Evolutionary conservation across 441 rosid genomes (phyloP), one percentile per base, ranked within the genome.

Genomic region (Corymbia calophylla): DNA sequence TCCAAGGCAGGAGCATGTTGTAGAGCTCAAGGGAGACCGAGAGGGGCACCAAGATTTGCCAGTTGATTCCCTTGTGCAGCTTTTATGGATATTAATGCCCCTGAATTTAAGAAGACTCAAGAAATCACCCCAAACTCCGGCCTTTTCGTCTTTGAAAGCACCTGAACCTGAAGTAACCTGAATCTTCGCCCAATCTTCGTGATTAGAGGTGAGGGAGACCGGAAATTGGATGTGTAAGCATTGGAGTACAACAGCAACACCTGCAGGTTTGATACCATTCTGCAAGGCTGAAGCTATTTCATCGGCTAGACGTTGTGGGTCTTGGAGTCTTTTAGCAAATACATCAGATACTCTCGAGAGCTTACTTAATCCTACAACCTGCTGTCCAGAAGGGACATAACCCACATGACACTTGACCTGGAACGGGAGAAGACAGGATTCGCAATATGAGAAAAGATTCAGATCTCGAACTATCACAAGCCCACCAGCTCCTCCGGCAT

Each of bases 401-500:
- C 98, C 99, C 3, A 97, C 92, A 89, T 98, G 99, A 86, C 99
- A 97, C 89, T 93, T 95, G 39, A 97, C 93, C 89, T 97, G 98
- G 91, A 98, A 96, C 1, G 99, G 99, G 80, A 97, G 97, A 96
- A 98, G 92, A 94, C 99, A 98, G 51, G 97, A 95, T 90, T 98
- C 99, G 9, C 99, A 98, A 89, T 94, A 97, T 11, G 99, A 97
- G 94, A 95, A 97, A 53, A 95, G 95, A 87, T 98, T 97, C 17
- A 97, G 95, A 92, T 96, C 99, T 91, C 98, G 93, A 66, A 98
- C 99, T 80, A 95, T 91, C 90, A 98, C 99, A 54, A 96, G 96
- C 89, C 99, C 99, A 48, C 99, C 99, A 13, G 92, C 97, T 92
- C 99, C 99, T 68, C 99, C 99, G 6, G 97, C 99, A 90, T 93